Base-by-base conservation (phyloP, 2,329 filamentous ascomycete genomes). In the Alternaria brassicae region DNA sequence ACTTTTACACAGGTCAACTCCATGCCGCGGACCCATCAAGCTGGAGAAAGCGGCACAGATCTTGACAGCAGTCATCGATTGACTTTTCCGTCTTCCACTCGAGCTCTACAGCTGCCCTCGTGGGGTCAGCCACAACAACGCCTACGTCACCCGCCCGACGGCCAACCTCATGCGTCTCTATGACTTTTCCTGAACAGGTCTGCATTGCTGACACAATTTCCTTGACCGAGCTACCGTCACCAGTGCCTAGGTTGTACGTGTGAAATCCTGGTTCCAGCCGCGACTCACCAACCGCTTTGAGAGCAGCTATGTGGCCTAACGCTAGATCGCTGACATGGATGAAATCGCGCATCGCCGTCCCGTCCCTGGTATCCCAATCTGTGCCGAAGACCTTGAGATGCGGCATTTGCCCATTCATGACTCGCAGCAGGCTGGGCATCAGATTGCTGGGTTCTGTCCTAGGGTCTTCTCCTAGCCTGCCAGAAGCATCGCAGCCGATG, bases 311-410 rank as follows among this genome's bases (percentile, higher is more conserved):
- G 72, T 89, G 87, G 6, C 84, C 87, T 32, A 82, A 79, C 6
- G 86, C 86, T 34, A 89, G 81, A 72, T 89, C 87, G 19, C 81
- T 83, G 40, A 89, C 86, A 64, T 88, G 86, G 63, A 89, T 87
- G 68, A 87, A 89, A 72, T 89, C 87, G 34, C 87, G 83, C 19
- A 89, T 81, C 0, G 86, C 86, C 0, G 86, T 88, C 6, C 87
- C 87, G 57, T 89, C 87, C 1, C 78, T 73, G 0, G 87, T 89
- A 51, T 86, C 81, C 82, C 86, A 89, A 73, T 89, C 85, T 2
- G 79, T 80, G 6, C 87, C 87, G 62, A 85, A 89, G 51, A 89
- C 81, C 37, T 82, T 78, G 5, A 88, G 78, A 44, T 81, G 78
- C 2, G 77, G 60, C 28, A 81, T 78, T 44, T 81, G 74, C 2